phyloP scores from a whole-genome alignment of 306 rosid species.

The Quercus rubra region DNA sequence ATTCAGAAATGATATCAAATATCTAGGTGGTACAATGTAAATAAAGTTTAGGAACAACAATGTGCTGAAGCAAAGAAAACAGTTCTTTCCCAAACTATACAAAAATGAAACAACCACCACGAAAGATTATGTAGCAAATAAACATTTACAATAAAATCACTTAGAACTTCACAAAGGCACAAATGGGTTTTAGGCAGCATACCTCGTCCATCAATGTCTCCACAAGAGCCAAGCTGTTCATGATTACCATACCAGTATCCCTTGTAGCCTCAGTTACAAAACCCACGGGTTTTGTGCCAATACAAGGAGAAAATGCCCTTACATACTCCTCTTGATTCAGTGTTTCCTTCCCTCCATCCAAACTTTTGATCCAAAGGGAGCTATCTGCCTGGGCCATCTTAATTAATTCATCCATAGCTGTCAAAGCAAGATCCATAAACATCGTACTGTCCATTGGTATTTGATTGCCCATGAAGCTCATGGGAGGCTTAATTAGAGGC shows the following conservation, averaged over 20 bases:
- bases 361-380: conserved; percentile 67
- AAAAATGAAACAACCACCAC: neutral
- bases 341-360: conserved; percentile 47
- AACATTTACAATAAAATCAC: neutral
- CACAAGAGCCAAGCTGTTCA: conserved; percentile 51
- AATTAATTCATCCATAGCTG: conserved; percentile 79
- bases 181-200: conserved; percentile 20
- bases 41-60: neutral
- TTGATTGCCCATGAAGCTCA: conserved; percentile 43
- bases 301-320: conserved; percentile 42
- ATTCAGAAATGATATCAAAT: neutral
- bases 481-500: conserved; percentile 28
- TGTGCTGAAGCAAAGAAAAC: neutral
- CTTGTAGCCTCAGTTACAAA: conserved; percentile 65
- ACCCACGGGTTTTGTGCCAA: conserved; percentile 35
- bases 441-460: conserved; percentile 40
- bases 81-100: neutral
- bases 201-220: conserved; percentile 74
- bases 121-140: neutral
- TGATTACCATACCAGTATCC: conserved; percentile 39
- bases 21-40: neutral
- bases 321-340: conserved; percentile 66
- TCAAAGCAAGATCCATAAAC: conserved; percentile 50
- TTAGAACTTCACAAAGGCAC: neutral
- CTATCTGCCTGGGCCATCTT: conserved; percentile 57